phyloP scores from a whole-genome alignment of 495 filamentous ascomycete species.

The Penicillium egyptiacum region DNA sequence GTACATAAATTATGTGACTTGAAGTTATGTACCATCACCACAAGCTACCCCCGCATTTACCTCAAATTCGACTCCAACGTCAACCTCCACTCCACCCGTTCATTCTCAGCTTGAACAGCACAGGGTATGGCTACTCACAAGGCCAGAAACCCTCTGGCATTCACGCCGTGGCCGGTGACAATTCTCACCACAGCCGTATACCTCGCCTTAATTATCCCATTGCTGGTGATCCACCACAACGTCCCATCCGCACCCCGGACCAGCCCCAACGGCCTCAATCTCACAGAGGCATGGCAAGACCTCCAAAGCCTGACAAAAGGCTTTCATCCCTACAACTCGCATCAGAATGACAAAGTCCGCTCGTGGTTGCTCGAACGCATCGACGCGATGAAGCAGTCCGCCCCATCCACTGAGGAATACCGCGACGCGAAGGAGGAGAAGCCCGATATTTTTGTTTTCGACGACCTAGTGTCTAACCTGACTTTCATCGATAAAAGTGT shows the following conservation, averaged over 20 bases:
- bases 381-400: constrained; percentile 61
- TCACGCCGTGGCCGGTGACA: constrained; percentile 68
- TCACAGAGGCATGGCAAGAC: constrained; percentile 85
- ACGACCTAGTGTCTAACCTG: constrained; percentile 78
- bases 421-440: constrained; percentile 25
- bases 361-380: constrained; percentile 74
- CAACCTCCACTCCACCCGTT: constrained; percentile 6
- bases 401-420: constrained; percentile 32
- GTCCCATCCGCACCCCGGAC: constrained; percentile 68
- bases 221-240: constrained; percentile 72
- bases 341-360: constrained; percentile 74
- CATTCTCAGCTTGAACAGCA: constrained; percentile 1
- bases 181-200: constrained; percentile 70
- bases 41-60: constrained; percentile 27
- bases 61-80: constrained; percentile 22
- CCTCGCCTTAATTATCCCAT: constrained; percentile 63
- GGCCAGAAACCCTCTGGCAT: constrained; percentile 57
- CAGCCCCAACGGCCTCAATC: constrained; percentile 62
- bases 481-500: constrained; percentile 49
- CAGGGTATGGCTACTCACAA: constrained; percentile 36
- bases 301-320: constrained; percentile 69
- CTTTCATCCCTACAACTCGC: constrained; percentile 88
- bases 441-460: constrained; percentile 64
- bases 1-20: constrained; percentile 11
- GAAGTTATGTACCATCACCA: constrained; percentile 9